A percentile compares a stretch with the other conserved stretches of the same genome.
phyloP scores from a whole-genome alignment of 768 basidiomycete species.

The Lactarius pseudohatsudake region DNA sequence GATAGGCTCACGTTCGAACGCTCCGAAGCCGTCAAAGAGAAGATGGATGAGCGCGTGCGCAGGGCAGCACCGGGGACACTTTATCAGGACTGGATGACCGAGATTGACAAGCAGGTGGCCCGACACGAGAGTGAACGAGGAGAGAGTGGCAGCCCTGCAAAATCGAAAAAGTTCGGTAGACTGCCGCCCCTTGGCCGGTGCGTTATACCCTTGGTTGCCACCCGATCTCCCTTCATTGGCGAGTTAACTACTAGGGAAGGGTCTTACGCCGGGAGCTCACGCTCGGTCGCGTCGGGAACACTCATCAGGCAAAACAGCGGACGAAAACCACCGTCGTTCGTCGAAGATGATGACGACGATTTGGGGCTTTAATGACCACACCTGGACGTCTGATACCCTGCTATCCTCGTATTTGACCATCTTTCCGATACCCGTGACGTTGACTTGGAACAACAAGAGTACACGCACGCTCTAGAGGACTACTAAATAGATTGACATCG shows the following conservation, averaged over 20 bases:
- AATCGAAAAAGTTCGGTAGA: constrained; percentile 4
- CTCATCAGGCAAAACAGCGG: background rate
- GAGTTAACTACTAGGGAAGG: background rate
- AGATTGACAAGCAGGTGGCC: constrained; percentile 3
- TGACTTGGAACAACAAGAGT: background rate
- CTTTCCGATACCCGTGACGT: background rate
- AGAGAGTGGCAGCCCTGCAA: background rate
- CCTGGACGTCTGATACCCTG: too few species aligned
- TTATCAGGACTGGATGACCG: constrained; percentile 20
- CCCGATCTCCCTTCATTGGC: background rate
- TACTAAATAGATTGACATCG: background rate
- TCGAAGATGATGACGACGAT: background rate
- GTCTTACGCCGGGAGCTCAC: constrained; percentile 13
- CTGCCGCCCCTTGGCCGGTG: background rate
- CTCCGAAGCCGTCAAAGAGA: constrained; percentile 24
- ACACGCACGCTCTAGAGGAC: background rate
- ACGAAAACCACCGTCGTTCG: background rate
- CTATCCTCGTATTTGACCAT: background rate
- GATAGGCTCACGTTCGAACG: constrained; percentile 24
- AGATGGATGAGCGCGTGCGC: constrained; percentile 17
- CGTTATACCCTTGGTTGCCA: background rate
- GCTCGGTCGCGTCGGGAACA: background rate
- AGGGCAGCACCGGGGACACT: background rate
- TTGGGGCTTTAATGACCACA: background rate
- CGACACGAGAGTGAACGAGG: background rate